phyloP scores from a whole-genome alignment of 106 monocot species.

The Apostasia ramifera region DNA sequence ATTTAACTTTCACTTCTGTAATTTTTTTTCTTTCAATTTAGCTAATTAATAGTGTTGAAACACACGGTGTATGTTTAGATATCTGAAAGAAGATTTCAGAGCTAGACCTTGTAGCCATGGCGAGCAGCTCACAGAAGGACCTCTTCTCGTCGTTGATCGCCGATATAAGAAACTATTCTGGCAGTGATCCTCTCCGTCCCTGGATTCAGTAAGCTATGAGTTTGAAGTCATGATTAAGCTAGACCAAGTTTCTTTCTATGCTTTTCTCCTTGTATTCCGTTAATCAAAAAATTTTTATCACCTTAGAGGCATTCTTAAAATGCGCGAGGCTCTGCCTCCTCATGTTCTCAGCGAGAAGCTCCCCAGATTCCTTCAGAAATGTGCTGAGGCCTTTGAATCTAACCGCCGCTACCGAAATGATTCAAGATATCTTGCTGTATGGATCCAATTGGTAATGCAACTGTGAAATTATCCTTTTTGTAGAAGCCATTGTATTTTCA shows the following conservation, averaged over 20 bases:
- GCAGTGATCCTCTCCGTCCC: constrained; percentile 79
- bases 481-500: not conserved
- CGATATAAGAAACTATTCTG: constrained; percentile 68
- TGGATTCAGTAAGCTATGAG: constrained; percentile 58
- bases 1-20: too few species aligned
- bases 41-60: too few species aligned
- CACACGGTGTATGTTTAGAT: too few species aligned
- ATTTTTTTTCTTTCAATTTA: too few species aligned
- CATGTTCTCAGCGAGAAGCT: constrained; percentile 59
- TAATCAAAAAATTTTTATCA: not conserved
- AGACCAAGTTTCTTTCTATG: not conserved
- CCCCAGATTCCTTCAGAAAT: constrained; percentile 96
- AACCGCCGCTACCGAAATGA: constrained; percentile 69
- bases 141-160: constrained; percentile 65
- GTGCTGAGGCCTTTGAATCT: constrained; percentile 74
- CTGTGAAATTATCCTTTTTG: constrained; percentile 1
- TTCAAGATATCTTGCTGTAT: constrained; percentile 64
- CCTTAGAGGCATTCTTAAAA: constrained; percentile 61
- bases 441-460: constrained; percentile 75
- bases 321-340: constrained; percentile 43
- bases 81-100: too few species aligned
- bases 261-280: not conserved
- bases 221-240: not conserved
- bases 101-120: not conserved
- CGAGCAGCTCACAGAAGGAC: constrained; percentile 27